These are phyloP conservation scores for Tricholoma hemisulphureum DNA, from an alignment of 768 basidiomycete genomes.

Conservation along the genomic window DNA sequence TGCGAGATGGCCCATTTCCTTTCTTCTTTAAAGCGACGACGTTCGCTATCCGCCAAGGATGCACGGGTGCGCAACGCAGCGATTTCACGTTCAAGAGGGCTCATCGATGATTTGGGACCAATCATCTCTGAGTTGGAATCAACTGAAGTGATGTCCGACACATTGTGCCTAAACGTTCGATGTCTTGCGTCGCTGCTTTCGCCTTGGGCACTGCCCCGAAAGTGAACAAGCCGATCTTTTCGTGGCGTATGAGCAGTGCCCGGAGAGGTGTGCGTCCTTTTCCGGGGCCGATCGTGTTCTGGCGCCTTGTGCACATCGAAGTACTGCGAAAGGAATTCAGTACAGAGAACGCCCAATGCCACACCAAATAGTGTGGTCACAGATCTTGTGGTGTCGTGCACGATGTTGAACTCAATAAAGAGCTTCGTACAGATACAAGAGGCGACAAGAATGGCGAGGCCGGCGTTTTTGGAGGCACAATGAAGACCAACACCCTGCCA, in stretches of 20 bases:
- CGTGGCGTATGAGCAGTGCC: conserved; percentile 16
- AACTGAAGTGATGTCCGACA: conserved; percentile 65
- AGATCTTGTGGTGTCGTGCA: conserved; percentile 53
- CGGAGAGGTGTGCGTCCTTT: conserved; percentile 21
- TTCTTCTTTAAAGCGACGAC: conserved; percentile 81
- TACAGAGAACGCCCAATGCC: conserved; percentile 65
- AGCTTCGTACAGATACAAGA: conserved; percentile 61
- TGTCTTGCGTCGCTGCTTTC: conserved; percentile 31
- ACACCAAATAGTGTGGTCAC: conserved; percentile 64
- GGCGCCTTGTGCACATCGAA: conserved; percentile 49
- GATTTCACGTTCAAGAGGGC: conserved; percentile 72
- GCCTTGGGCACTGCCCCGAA: conserved; percentile 40
- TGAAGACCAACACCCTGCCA: conserved; percentile 78
- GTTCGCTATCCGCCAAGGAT: conserved; percentile 78
- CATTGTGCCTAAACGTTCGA: conserved; percentile 29
- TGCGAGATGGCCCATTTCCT: conserved; percentile 82
- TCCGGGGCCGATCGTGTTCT: conserved; percentile 32
- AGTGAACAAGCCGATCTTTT: conserved; percentile 47
- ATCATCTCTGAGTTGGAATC: conserved; percentile 68
- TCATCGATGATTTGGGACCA: conserved; percentile 55
- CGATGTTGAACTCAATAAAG: conserved; percentile 56
- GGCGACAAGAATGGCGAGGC: conserved; percentile 54
- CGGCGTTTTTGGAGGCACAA: conserved; percentile 56
- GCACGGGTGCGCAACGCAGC: conserved; percentile 73
- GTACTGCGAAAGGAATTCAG: conserved; percentile 68